Evolutionary conservation across 2,329 filamentous ascomycete species (phyloP).

Genomic region (Aspergillus sp.): DNA sequence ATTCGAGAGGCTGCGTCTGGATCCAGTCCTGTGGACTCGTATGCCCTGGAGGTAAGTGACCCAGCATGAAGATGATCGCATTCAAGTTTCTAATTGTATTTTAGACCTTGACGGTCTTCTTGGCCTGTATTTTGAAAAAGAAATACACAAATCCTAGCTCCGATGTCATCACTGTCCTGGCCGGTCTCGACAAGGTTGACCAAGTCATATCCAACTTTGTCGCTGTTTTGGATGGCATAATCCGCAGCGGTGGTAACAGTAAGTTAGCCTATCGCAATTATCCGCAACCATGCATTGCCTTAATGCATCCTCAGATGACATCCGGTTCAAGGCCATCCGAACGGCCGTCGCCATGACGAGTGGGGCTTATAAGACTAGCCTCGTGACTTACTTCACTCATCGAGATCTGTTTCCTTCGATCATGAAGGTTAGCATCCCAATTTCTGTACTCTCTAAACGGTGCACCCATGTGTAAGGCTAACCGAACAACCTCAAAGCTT

Average conservation of each 20-base stretch:
- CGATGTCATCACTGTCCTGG: slow-evolving; percentile 86
- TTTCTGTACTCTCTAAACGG: neutral
- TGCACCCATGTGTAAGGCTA: neutral
- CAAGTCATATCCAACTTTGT: slow-evolving; percentile 86
- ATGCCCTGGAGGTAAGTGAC: slow-evolving; percentile 75
- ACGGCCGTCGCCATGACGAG: slow-evolving; percentile 81
- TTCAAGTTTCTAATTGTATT: slow-evolving; percentile 42
- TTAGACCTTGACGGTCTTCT: slow-evolving; percentile 85
- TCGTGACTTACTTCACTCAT: slow-evolving; percentile 93
- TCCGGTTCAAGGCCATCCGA: slow-evolving; percentile 77
- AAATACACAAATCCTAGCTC: slow-evolving; percentile 94
- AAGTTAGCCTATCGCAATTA: slow-evolving; percentile 37
- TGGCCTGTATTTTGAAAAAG: slow-evolving; percentile 79
- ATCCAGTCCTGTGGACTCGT: slow-evolving; percentile 63
- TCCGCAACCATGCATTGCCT: neutral
- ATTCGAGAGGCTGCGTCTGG: slow-evolving; percentile 66
- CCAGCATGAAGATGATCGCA: neutral
- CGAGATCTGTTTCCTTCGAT: slow-evolving; percentile 89
- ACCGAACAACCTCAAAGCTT: slow-evolving; percentile 56
- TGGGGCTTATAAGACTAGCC: slow-evolving; percentile 91
- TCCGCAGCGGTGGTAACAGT: slow-evolving; percentile 73
- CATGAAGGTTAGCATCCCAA: slow-evolving; percentile 69
- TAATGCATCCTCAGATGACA: slow-evolving; percentile 55
- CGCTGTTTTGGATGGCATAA: slow-evolving; percentile 74
- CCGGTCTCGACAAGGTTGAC: slow-evolving; percentile 86